Base-by-base conservation (phyloP, 1,139 yeast genomes). In the Pichia sp. region DNA sequence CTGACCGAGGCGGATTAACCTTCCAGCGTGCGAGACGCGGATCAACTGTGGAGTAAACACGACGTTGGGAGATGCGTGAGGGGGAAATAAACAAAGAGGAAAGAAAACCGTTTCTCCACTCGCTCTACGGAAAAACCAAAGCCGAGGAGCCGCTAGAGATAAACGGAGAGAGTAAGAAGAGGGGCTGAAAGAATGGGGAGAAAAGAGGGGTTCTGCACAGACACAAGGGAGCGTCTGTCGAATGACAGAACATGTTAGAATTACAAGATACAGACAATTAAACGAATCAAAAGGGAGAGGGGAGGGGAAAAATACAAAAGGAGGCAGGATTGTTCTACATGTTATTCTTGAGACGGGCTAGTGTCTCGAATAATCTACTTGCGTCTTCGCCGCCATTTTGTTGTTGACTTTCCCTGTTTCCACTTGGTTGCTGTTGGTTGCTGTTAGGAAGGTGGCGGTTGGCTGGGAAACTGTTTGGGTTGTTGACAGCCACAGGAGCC, bases 271-370 rank as follows among this genome's bases (percentile, higher is more conserved):
- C 41, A 38, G 41, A 38, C 26, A 7, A 38, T 38, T 38, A 38
- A 38, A 38, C 41, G 41, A 38, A 38, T 38, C 16, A n/a, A 38
- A 38, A n/a, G 19, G 8, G 41, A 23, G 38, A 34, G n/a, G 38
- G 38, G n/a, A 34, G 38, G 38, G n/a, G 38, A 13, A 45, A 29
- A 32, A 29, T 15, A 19, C 31, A 26, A 45, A 29, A 16, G 36
- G 23, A 13, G 8, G 11, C 19, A 10, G 19, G 19, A 23, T 31
- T 31, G 26, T 30, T 15, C 5, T 19, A 8, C 68, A 67, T 65
- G 61, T 68, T 69, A 54, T 70, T 69, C 57, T 67, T 67, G 44
- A 70, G 59, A 57, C 73, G 63, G 19, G 72, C 71, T 45, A 70
- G 59, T 38, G 73, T 70, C 43, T 69, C 72, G 52, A 68, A 65